Conservation (phyloP, 495 filamentous ascomycete species). For the Penicillium alfredii region DNA sequence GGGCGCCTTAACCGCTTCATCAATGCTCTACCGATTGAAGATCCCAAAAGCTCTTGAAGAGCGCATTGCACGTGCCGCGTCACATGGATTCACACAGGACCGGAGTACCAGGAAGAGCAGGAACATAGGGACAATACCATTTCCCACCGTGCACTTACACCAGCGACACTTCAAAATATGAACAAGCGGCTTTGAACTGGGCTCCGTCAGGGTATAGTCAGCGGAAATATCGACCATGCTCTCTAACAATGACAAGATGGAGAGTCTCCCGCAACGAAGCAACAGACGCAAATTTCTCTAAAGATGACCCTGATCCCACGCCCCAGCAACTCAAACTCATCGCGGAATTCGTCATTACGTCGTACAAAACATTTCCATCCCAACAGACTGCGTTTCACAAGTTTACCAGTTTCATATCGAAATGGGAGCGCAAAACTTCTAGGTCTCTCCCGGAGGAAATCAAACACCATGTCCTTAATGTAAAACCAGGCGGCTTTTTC, state of each 20-base stretch:
- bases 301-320: conserved; percentile 8
- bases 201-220: conserved; percentile 6
- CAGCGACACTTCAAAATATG: conserved; percentile 17
- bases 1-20: too few relatives aligned
- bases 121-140: conserved; percentile 15
- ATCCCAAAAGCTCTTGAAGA: conserved; percentile 8
- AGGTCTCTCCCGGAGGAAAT: too few relatives aligned
- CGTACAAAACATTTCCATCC: too few relatives aligned
- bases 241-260: conserved; percentile 4
- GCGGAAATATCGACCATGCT: neutral
- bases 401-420: too few relatives aligned
- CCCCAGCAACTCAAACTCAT: conserved; percentile 7
- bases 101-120: conserved; percentile 12
- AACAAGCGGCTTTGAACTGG: conserved; percentile 8
- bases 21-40: too few relatives aligned
- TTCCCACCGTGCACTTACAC: conserved; percentile 10
- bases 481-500: too few relatives aligned
- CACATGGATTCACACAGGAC: conserved; percentile 18
- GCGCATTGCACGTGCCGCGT: conserved; percentile 11
- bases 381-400: too few relatives aligned
- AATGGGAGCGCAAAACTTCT: too few relatives aligned
- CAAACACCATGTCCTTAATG: too few relatives aligned
- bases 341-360: too few relatives aligned
- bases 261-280: conserved; percentile 6
- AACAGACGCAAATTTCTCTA: conserved; percentile 3